These are phyloP conservation scores for Peribolospora baueri DNA, from an alignment of 768 basidiomycete genomes.

Conservation along the genomic window DNA sequence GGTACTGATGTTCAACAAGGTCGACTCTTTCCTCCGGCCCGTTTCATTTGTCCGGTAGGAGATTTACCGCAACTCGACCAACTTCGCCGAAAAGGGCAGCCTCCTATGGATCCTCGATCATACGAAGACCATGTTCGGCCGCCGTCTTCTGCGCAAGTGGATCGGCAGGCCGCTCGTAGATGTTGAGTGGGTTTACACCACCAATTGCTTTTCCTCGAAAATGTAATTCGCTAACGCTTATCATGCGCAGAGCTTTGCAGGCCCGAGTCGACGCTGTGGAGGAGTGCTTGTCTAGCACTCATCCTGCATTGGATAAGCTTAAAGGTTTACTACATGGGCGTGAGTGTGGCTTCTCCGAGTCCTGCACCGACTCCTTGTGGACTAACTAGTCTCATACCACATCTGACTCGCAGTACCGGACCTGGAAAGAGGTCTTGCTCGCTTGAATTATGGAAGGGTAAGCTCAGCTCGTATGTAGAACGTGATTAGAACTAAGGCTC, in stretches of 20 bases:
- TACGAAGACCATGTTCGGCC: constrained; percentile 71
- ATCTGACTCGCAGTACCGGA: constrained; percentile 7
- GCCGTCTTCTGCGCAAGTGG: constrained; percentile 60
- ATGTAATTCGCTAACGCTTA: too few relatives aligned
- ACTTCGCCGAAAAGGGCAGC: constrained; percentile 46
- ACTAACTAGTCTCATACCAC: neutral
- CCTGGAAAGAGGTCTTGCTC: constrained; percentile 35
- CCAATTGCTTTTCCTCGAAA: neutral
- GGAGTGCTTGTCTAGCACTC: constrained; percentile 22
- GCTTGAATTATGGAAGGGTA: constrained; percentile 80
- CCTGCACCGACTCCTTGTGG: neutral
- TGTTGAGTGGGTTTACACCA: constrained; percentile 27
- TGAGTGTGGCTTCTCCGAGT: constrained; percentile 44
- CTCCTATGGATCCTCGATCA: constrained; percentile 65
- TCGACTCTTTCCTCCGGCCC: too few relatives aligned
- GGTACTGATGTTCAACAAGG: constrained; percentile 15
- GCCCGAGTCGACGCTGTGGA: constrained; percentile 61
- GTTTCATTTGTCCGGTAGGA: constrained; percentile 22
- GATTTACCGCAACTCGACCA: constrained; percentile 75
- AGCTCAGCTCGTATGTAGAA: constrained; percentile 5
- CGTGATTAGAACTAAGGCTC: neutral
- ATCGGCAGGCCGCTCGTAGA: constrained; percentile 62
- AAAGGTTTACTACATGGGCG: constrained; percentile 39
- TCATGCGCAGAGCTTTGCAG: constrained; percentile 33
- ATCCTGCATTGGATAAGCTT: constrained; percentile 36